phyloP scores from a whole-genome alignment of 2,329 filamentous ascomycete genomes.

The Tolypocladium amazonense region DNA sequence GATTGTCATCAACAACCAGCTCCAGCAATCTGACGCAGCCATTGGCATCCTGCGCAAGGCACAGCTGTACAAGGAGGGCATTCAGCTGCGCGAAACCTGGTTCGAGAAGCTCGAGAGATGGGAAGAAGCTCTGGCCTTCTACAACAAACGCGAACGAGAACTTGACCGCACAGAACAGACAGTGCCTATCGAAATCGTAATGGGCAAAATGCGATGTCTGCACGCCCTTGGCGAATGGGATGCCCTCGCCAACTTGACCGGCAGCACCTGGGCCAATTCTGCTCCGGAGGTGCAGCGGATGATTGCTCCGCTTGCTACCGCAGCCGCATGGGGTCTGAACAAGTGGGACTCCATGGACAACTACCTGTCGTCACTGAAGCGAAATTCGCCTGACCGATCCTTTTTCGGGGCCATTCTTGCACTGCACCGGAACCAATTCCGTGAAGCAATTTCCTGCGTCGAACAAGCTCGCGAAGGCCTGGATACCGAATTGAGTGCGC shows the following conservation, averaged over 20 bases:
- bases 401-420: conserved; percentile 97
- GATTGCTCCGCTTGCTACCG: conserved; percentile 88
- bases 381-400: conserved; percentile 82
- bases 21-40: conserved; percentile 96
- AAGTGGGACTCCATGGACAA: conserved; percentile 99
- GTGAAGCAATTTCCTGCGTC: conserved; percentile 80
- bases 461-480: conserved; percentile 86
- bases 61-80: conserved; percentile 84
- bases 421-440: conserved; percentile 91
- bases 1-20: conserved; percentile 98
- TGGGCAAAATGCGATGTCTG: conserved; percentile 98
- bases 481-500: conserved; percentile 87
- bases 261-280: conserved; percentile 90
- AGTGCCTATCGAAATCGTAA: conserved; percentile 81
- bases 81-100: conserved; percentile 95
- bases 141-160: conserved; percentile 73
- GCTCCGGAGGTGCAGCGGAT: conserved; percentile 76
- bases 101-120: conserved; percentile 97
- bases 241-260: conserved; percentile 73
- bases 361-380: conserved; percentile 91
- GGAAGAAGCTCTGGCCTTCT: conserved; percentile 92
- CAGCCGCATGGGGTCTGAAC: conserved; percentile 88
- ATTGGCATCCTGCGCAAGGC: conserved; percentile 96
- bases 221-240: conserved; percentile 98
- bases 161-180: conserved; percentile 44